Base-by-base conservation (phyloP, 495 filamentous ascomycete species). In the Neurospora hispaniola region DNA sequence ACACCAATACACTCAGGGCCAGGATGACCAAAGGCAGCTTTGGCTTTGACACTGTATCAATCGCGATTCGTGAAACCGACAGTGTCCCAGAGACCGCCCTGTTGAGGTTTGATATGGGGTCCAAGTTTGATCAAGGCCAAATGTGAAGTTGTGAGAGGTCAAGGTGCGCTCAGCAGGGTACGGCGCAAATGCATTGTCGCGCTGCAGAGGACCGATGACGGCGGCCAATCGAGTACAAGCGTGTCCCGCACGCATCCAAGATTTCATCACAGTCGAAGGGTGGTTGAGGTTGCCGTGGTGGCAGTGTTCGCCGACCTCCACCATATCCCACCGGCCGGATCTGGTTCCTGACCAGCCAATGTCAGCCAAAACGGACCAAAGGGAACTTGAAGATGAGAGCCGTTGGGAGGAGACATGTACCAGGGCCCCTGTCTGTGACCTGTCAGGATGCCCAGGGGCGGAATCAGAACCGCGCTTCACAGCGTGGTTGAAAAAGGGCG, bases 271-370 rank as follows among this genome's bases (percentile, higher is more conserved):
- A 66, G 54, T 35, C 27, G 54, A 35, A 35, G 54, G 54, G 18
- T 66, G 54, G 27, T 31, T 66, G 54, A 38, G 54, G 71, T 71
- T 44, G 35, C 42, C n/a, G 40, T 31, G 59, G 43, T 23, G 35
- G 42, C 20, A 68, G 43, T 59, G 71, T 71, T 71, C 71, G 71
- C 71, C 71, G 71, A 71, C 71, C 71, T 71, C 71, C 71, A 68
- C 46, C 27, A 68, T 38, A 59, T 68, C 35, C 70, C 46, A 40
- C 70, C 27, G 35, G 54, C 54, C 54, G 54, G 54, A 66, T 35
- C 54, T 9, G 54, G 54, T 66, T 66, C 54, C 54, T 66, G 54
- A 14, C 54, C 54, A 66, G 54, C 54, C 54, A 66, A 66, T 66
- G 54, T 38, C 54, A 66, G 54, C 54, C 54, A 62, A 16, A 62